phyloP scores from a whole-genome alignment of 2,329 filamentous ascomycete species.

The Claviceps sp. region DNA sequence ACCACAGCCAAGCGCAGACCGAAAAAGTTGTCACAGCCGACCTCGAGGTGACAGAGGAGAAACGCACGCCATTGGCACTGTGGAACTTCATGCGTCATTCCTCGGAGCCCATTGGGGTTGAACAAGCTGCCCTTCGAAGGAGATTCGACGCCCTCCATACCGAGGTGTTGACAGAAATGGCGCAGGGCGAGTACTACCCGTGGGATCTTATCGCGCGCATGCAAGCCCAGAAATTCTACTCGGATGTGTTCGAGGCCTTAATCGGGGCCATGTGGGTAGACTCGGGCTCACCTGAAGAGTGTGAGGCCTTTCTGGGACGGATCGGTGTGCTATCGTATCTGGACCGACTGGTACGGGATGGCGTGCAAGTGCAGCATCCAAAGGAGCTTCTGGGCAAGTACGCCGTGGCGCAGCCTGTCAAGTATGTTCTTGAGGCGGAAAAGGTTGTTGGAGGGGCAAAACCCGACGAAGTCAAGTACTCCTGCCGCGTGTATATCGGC shows the following conservation, averaged over 20 bases:
- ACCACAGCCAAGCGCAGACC: constrained; percentile 12
- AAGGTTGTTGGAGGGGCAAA: constrained; percentile 5
- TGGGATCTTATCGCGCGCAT: constrained; percentile 60
- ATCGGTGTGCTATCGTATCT: constrained; percentile 55
- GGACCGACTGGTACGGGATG: constrained; percentile 42
- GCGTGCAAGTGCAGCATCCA: constrained; percentile 45
- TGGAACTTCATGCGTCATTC: constrained; percentile 59
- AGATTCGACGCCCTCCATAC: constrained; percentile 35
- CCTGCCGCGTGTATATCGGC: constrained; percentile 37
- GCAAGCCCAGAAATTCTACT: constrained; percentile 62
- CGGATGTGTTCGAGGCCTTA: constrained; percentile 69
- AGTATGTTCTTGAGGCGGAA: constrained; percentile 32
- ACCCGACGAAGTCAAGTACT: constrained; percentile 16
- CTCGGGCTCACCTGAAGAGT: constrained; percentile 47
- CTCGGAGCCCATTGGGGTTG: constrained; percentile 30
- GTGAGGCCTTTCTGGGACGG: constrained; percentile 43
- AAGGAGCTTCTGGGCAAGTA: constrained; percentile 56
- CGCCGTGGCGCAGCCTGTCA: constrained; percentile 36
- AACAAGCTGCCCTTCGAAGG: constrained; percentile 28
- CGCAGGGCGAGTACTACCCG: constrained; percentile 46
- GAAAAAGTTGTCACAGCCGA: constrained; percentile 10
- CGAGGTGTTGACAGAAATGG: constrained; percentile 36
- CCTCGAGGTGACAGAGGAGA: constrained; percentile 9
- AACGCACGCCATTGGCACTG: constrained; percentile 28
- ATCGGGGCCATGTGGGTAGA: constrained; percentile 80